A percentile compares a stretch with the other conserved stretches of the same genome.
These are phyloP conservation scores for Metarhizium album DNA, from an alignment of 2,329 filamentous ascomycete species.

Conservation along the genomic window DNA sequence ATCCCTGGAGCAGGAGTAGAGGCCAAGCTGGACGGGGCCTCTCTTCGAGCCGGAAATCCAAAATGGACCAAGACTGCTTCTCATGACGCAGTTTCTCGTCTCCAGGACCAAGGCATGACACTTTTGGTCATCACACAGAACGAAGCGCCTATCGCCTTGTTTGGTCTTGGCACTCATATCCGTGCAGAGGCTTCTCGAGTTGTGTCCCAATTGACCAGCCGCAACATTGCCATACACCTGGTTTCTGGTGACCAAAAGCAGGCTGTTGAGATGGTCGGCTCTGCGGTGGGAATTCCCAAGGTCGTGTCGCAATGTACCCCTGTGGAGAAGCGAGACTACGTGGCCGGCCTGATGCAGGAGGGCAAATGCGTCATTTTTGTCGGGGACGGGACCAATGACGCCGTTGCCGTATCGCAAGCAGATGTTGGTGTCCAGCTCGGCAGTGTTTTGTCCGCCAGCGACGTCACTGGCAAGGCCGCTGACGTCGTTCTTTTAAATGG, in stretches of 20 bases:
- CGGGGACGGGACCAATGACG: conserved; percentile 56
- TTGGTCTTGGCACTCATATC: conserved; percentile 32
- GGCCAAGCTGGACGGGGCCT: conserved; percentile 18
- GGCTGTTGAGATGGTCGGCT: conserved; percentile 38
- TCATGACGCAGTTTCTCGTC: conserved; percentile 10
- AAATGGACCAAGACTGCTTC: conserved; percentile 26
- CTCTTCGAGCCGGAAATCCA: conserved; percentile 33
- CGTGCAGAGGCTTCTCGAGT: conserved; percentile 30
- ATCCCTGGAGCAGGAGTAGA: conserved; percentile 30
- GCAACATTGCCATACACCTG: conserved; percentile 40
- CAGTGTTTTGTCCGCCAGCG: conserved; percentile 30
- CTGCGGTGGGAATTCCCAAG: conserved; percentile 28
- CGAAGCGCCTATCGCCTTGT: conserved; percentile 29
- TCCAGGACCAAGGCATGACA: conserved; percentile 15
- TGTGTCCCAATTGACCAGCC: conserved; percentile 32
- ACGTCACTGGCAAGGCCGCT: conserved; percentile 43
- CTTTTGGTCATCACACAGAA: conserved; percentile 17
- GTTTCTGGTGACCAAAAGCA: conserved; percentile 44
- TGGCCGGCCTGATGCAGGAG: conserved; percentile 26
- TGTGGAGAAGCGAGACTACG: conserved; percentile 42
- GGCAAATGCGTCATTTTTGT: conserved; percentile 40
- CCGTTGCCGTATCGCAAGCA: conserved; percentile 48
- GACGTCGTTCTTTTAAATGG: conserved; percentile 46
- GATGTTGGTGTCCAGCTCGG: conserved; percentile 50
- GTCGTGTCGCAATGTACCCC: conserved; percentile 37